Evolutionary conservation across 148 eudicot species (phyloP), one percentile per base, ranked within the genome.

Genomic region (Tetragonia tetragonoides): DNA sequence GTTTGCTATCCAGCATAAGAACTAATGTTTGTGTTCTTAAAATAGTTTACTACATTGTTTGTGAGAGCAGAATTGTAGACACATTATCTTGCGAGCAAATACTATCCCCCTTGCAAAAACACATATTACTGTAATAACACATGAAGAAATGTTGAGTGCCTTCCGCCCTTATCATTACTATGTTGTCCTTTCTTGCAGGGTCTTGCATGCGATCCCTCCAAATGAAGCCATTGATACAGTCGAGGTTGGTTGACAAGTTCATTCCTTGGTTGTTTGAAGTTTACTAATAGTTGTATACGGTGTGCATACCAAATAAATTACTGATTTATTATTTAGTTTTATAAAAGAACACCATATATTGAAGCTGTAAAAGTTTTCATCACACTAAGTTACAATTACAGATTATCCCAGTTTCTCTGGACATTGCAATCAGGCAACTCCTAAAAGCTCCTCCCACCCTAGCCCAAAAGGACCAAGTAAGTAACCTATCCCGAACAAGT

Each of bases 211-310:
- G 10, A 95, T 95, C 79, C 99, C 99, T 81, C 84, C 99, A 37
- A 85, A 89, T 82, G 99, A 93, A 85, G 98, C 99, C 67, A 93
- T 95, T 78, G 98, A 95, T 76, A 93, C 91, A 15, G 99, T 95
- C 74, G 99, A 93, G 98, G 99, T 93, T 46, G 84, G 95, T 89
- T 34, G 34, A 57, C 63, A 61, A 49, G 28, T 46, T 66, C 63
- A 46, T 61, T 2, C 40, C 28, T 53, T 77, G 63, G 12, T 63
- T 66, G 64, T 21, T 60, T 17, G 8, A 4, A 54, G 59, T 54
- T 54, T 20, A 17, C n/a, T 5, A 56, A 3, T 20, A n/a, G 28
- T 21, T n/a, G 28, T 59, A 59, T 59, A 17, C 18, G 62, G 62
- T 54, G 15, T 10, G 59, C 4, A 54, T 10, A 54, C 4, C 59